Percentiles rank a stretch among this genome's conserved stretches.
These are phyloP conservation scores for Ampelocalamus luodianensis DNA, from an alignment of 176 grass and related monocot species.

Conservation along the genomic window DNA sequence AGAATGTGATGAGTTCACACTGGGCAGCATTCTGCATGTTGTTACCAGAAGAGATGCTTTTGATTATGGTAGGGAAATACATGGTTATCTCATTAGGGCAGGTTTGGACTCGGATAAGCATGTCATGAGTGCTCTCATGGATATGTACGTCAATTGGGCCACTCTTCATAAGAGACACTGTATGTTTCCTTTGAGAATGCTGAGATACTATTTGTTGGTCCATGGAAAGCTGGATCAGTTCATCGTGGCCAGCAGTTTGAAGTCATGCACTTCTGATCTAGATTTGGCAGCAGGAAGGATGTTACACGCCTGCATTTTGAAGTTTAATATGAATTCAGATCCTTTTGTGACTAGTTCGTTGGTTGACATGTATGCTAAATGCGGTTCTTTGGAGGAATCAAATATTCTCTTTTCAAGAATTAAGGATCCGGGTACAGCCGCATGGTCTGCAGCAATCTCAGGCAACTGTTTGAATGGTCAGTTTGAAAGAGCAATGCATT, in stretches of 20 bases:
- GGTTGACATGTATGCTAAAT: constrained; percentile 74
- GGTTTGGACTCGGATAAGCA: constrained; percentile 62
- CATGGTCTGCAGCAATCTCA: constrained; percentile 62
- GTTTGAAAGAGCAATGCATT: constrained; percentile 57
- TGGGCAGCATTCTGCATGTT: constrained; percentile 59
- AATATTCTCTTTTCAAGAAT: constrained; percentile 51
- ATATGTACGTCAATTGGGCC: constrained; percentile 60
- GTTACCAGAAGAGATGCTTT: constrained; percentile 44
- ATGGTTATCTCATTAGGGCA: constrained; percentile 56
- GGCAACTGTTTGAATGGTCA: constrained; percentile 59
- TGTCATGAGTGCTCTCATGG: constrained; percentile 63
- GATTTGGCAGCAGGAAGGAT: constrained; percentile 60
- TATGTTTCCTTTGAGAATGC: constrained; percentile 52
- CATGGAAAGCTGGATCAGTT: constrained; percentile 61
- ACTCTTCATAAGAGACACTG: constrained; percentile 4
- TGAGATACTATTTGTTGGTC: constrained; percentile 47
- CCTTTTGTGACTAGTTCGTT: constrained; percentile 61
- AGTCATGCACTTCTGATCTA: constrained; percentile 50
- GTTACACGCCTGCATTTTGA: constrained; percentile 54
- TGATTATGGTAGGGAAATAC: constrained; percentile 62
- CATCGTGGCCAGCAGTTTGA: constrained; percentile 64
- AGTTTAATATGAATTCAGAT: constrained; percentile 53
- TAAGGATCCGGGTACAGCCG: constrained; percentile 46
- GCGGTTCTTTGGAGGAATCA: constrained; percentile 54
- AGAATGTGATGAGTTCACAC: constrained; percentile 57